Evolutionary conservation across 2,329 filamentous ascomycete species (phyloP), one percentile per base, ranked within the genome.

Genomic region (Paraconiothyrium brasiliense): DNA sequence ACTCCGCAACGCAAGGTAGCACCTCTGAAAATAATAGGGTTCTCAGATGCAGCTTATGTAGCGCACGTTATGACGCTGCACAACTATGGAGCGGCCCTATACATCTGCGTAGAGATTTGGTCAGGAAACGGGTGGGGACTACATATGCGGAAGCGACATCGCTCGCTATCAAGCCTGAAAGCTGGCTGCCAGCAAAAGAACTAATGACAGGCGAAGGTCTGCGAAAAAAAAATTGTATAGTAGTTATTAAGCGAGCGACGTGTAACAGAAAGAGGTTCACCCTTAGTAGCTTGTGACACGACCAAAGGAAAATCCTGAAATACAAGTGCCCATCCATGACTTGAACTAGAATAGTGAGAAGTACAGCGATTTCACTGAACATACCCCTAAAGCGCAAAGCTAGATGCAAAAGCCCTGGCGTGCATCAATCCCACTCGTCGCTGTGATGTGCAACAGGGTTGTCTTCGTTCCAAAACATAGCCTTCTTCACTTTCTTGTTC

Each of bases 61-160:
- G 20, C 1, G 20, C 20, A 20, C 20, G 20, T 20, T 20, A 1
- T 20, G 20, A 20, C 20, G 20, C 20, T 20, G 20, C 20, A 20
- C 20, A 20, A 20, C 20, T 20, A 20, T 20, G 20, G 20, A 20
- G 20, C 20, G 20, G 20, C 20, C 1, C 20, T 20, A 20, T 20
- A 20, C 20, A 20, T 20, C 20, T 20, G 20, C 64, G 69, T 8
- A 61, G 71, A 2, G 70, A 66, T 22, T 57, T 73, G 13, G 69
- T 73, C 11, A 67, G 71, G 49, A 57, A 66, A 4, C 63, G 72
- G 46, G 58, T 72, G 48, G 71, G 71, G 8, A 64, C 62, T 27
- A 39, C 55, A 27, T 63, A 65, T 56, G 55, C 62, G 27, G 65
- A 63, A 6, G 63, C 63, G 27, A 59, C 64, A 24, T 54, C 57